Evolutionary conservation across 495 filamentous ascomycete genomes (phyloP).

Genomic region (Aspergillus steynii): DNA sequence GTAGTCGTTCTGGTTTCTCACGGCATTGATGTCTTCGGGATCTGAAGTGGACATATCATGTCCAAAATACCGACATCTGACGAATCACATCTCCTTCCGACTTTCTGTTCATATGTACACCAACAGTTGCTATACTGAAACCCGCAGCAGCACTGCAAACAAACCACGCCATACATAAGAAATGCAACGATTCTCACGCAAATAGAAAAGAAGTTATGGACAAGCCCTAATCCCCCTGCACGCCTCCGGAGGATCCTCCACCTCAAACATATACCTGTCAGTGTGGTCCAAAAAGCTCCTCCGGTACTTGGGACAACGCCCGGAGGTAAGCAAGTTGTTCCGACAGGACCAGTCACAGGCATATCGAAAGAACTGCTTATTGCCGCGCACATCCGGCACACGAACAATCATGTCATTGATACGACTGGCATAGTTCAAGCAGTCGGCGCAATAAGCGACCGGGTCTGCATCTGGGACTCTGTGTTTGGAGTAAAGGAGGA

Average conservation of each 20-base stretch:
- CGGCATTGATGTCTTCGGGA: no score
- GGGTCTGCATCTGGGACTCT: not conserved
- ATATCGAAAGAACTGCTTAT: slow-evolving; percentile 18
- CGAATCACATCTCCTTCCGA: no score
- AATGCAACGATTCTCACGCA: not conserved
- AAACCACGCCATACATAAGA: not conserved
- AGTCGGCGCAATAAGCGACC: slow-evolving; percentile 12
- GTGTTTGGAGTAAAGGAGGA: not conserved
- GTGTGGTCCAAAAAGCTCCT: slow-evolving; percentile 8
- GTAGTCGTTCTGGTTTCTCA: no score
- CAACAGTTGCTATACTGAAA: no score
- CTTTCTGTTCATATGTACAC: no score
- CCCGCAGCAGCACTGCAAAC: no score
- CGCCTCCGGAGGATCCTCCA: slow-evolving; percentile 13
- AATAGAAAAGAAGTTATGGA: not conserved
- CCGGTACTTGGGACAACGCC: slow-evolving; percentile 14
- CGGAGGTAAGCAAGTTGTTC: slow-evolving; percentile 4
- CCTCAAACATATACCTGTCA: slow-evolving; percentile 7
- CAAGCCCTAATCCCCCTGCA: slow-evolving; percentile 1
- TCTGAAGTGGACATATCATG: no score
- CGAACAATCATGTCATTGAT: slow-evolving; percentile 9
- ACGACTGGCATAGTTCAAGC: slow-evolving; percentile 14
- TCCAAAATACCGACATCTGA: no score
- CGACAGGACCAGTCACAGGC: slow-evolving; percentile 16
- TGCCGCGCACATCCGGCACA: slow-evolving; percentile 1